A percentile compares a stretch with the other conserved stretches of the same genome.
phyloP scores from a whole-genome alignment of 1,139 yeast species.

The Sugiyamaella sp. region DNA sequence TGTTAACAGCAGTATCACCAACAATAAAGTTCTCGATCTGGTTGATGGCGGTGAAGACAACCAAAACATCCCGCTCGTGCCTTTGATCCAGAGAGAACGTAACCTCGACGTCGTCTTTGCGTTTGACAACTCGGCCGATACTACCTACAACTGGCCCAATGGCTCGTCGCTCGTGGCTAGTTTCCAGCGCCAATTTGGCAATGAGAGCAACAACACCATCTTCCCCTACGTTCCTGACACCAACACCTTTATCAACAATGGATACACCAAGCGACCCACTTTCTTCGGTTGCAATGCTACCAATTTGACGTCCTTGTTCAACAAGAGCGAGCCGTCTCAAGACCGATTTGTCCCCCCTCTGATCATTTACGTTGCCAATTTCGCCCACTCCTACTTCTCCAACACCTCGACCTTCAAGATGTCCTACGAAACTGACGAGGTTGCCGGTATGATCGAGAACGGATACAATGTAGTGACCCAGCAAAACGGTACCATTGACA shows the following conservation, averaged over 20 bases:
- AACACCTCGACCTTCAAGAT: constrained; percentile 78
- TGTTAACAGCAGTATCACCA: constrained; percentile 38
- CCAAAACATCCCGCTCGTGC: constrained; percentile 78
- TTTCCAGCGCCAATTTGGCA: constrained; percentile 67
- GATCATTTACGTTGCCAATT: constrained; percentile 77
- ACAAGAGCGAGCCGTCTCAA: constrained; percentile 31
- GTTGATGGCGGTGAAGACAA: constrained; percentile 90
- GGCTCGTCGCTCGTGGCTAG: constrained; percentile 69
- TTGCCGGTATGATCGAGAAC: constrained; percentile 66
- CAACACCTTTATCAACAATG: constrained; percentile 55
- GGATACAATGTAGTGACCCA: constrained; percentile 81
- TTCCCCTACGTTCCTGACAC: constrained; percentile 72
- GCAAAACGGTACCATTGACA: constrained; percentile 70
- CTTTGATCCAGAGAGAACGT: constrained; percentile 72
- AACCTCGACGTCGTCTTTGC: constrained; percentile 77
- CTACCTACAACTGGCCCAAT: constrained; percentile 54
- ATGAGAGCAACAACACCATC: constrained; percentile 70
- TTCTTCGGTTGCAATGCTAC: constrained; percentile 85
- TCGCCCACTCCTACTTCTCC: constrained; percentile 65
- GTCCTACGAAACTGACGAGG: constrained; percentile 63
- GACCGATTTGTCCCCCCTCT: constrained; percentile 60
- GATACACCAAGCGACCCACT: constrained; percentile 53
- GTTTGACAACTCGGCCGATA: constrained; percentile 86
- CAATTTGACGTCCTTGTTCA: constrained; percentile 53
- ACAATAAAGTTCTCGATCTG: constrained; percentile 47